Base-by-base conservation (phyloP, 208 protist genomes). In the Crithidia fasciculata region DNA sequence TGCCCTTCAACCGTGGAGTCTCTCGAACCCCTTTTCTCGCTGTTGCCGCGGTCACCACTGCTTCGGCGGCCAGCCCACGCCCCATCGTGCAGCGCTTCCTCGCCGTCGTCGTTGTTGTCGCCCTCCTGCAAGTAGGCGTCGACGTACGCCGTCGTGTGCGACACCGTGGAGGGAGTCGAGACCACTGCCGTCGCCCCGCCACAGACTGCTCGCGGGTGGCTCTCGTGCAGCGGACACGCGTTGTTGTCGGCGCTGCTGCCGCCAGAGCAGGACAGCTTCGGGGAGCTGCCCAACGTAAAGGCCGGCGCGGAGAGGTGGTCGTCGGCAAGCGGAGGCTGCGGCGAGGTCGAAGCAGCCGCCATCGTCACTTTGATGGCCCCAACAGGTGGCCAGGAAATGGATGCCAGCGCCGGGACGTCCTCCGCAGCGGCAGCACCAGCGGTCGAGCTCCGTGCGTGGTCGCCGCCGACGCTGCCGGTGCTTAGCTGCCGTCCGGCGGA, bases 101-200 rank as follows among this genome's bases (percentile, higher is more conserved):
- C 54, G 54, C 13, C 54, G 16, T 28, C 28, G 6, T 13, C 54
- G 19, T 59, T 39, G 28, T 39, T 36, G 13, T 62, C 39, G 57
- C 39, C 57, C 10, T 62, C 15, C 8, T 9, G 13, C 7, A 62
- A 45, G 57, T 45, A 19, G 12, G 57, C 39, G 16, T 62, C 57
- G 5, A 45, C 16, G 57, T 62, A 62, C 39, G 39, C 57, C 57
- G 57, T 39, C 57, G 57, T 47, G 57, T 62, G 57, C 39, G 57
- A 47, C 39, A 45, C 57, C 39, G 8, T 15, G 12, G 57, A 62
- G 3, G 57, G 57, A 16, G 57, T 5, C 13, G 57, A 62, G 39
- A 41, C 54, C 6, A 13, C 54, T 58, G 54, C 54, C 28, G 6
- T 15, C 54, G 16, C 54, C 28, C 28, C 28, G 28, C 28, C 28